Conservation (phyloP, 148 eudicot species). For the Rhododendron ferrugineum region DNA sequence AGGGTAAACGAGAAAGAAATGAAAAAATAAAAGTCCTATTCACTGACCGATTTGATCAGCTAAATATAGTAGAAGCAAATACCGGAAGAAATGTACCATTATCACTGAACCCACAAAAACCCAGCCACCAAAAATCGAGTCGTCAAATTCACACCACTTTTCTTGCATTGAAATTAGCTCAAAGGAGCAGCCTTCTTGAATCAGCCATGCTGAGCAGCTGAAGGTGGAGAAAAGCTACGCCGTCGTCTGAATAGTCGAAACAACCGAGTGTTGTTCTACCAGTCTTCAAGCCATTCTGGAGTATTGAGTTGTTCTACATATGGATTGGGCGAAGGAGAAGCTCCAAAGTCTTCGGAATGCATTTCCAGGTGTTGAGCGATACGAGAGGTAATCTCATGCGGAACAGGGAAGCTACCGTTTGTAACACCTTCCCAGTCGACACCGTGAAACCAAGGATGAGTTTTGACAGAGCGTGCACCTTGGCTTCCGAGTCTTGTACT, state of each 20-base stretch:
- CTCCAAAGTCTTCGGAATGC: slow-evolving; percentile 33
- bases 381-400: slow-evolving; percentile 58
- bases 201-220: background rate
- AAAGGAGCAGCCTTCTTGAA: background rate
- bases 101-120: background rate
- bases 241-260: background rate
- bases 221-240: background rate
- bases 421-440: slow-evolving; percentile 62
- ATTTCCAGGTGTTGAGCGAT: slow-evolving; percentile 50
- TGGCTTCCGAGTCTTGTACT: slow-evolving; percentile 64
- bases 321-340: slow-evolving; percentile 36
- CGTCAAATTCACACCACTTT: background rate
- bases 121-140: background rate
- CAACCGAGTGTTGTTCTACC: slow-evolving; percentile 35
- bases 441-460: slow-evolving; percentile 71
- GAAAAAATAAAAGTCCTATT: background rate
- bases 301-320: slow-evolving; percentile 47
- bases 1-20: background rate
- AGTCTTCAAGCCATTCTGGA: slow-evolving; percentile 88
- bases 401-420: slow-evolving; percentile 36
- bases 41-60: background rate
- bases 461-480: slow-evolving; percentile 58
- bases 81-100: slow-evolving; percentile 3
- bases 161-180: slow-evolving; percentile 1
- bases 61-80: slow-evolving; percentile 6